Percentiles rank a stretch among this genome's conserved stretches.
Conservation (phyloP, 768 basidiomycete species). For the Pholiota microspora region DNA sequence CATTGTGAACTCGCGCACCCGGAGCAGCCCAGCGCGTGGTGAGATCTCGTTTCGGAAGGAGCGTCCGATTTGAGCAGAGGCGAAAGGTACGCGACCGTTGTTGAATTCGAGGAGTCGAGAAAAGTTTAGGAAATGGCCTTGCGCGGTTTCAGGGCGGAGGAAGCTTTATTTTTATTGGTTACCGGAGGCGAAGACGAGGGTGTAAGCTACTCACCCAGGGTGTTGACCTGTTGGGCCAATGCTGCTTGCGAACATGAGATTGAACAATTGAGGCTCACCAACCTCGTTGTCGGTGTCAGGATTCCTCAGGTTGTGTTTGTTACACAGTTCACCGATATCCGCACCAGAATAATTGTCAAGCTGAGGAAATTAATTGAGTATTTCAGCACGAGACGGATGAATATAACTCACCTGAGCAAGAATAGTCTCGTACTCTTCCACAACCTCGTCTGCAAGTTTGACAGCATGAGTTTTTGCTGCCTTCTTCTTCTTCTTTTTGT, state of each 20-base stretch:
- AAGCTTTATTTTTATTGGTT: slow-evolving; percentile 47
- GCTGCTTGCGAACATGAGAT: slow-evolving; percentile 97
- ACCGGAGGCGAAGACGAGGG: slow-evolving; percentile 1
- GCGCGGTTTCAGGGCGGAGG: slow-evolving; percentile 97
- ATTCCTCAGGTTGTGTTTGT: slow-evolving; percentile 76
- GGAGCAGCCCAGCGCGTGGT: slow-evolving; percentile 91
- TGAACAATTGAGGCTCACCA: slow-evolving; percentile 91
- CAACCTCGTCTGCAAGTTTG: slow-evolving; percentile 69
- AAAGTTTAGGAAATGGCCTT: slow-evolving; percentile 99
- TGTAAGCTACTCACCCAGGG: slow-evolving; percentile 64
- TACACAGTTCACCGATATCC: slow-evolving; percentile 85
- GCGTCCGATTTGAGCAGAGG: slow-evolving; percentile 94
- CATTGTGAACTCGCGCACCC: slow-evolving; percentile 99
- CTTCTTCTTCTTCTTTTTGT: slow-evolving; percentile 81
- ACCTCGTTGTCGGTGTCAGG: slow-evolving; percentile 94
- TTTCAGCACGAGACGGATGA: not conserved
- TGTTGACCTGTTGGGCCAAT: slow-evolving; percentile 98
- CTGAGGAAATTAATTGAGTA: slow-evolving; percentile 34
- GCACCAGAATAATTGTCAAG: slow-evolving; percentile 93
- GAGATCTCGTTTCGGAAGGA: slow-evolving; percentile 99
- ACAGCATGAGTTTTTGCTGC: slow-evolving; percentile 65
- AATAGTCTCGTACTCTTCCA: slow-evolving; percentile 74
- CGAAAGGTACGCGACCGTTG: slow-evolving; percentile 94
- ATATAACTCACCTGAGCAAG: slow-evolving; percentile 76
- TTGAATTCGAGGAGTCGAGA: slow-evolving; percentile 96